Evolutionary conservation across 2,329 filamentous ascomycete genomes (phyloP).

Genomic region (Rutstroemia sydowiana): DNA sequence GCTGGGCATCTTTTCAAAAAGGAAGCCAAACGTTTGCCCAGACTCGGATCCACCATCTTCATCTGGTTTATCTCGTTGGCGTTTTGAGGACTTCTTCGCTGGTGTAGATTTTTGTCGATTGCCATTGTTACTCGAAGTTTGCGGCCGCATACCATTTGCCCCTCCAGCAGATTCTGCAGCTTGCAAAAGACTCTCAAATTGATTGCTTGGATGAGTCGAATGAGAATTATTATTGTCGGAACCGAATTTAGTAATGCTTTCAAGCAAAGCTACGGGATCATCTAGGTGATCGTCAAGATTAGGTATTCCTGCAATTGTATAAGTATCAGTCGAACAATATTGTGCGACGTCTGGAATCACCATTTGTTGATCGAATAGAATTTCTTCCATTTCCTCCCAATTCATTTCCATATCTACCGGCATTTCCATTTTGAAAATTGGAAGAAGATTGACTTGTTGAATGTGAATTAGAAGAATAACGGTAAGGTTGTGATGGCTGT

Average conservation of each 20-base stretch:
- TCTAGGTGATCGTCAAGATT: slow-evolving; percentile 16
- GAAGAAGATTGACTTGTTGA: background rate
- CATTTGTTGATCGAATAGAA: background rate
- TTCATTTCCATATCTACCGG: slow-evolving; percentile 4
- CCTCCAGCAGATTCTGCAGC: slow-evolving; percentile 24
- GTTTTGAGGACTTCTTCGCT: background rate
- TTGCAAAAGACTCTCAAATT: slow-evolving; percentile 24
- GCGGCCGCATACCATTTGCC: slow-evolving; percentile 4
- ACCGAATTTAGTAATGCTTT: slow-evolving; percentile 23
- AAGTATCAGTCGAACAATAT: slow-evolving; percentile 12
- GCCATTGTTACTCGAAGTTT: slow-evolving; percentile 1
- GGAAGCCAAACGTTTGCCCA: slow-evolving; percentile 7
- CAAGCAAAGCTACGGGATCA: slow-evolving; percentile 22
- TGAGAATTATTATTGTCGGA: background rate
- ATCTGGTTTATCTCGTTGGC: background rate
- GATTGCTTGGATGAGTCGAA: slow-evolving; percentile 12
- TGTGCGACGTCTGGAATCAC: slow-evolving; percentile 5
- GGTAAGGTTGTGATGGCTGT: background rate
- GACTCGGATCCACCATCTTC: background rate
- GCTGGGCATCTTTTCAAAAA: background rate
- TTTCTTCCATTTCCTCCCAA: slow-evolving; percentile 12
- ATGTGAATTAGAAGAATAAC: background rate
- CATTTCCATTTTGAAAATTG: background rate
- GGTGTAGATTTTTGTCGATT: background rate
- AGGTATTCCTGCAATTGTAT: slow-evolving; percentile 16